Percentiles rank a stretch among this genome's conserved stretches.
phyloP scores from a whole-genome alignment of 2,329 filamentous ascomycete genomes.

The Xylariales sp. region DNA sequence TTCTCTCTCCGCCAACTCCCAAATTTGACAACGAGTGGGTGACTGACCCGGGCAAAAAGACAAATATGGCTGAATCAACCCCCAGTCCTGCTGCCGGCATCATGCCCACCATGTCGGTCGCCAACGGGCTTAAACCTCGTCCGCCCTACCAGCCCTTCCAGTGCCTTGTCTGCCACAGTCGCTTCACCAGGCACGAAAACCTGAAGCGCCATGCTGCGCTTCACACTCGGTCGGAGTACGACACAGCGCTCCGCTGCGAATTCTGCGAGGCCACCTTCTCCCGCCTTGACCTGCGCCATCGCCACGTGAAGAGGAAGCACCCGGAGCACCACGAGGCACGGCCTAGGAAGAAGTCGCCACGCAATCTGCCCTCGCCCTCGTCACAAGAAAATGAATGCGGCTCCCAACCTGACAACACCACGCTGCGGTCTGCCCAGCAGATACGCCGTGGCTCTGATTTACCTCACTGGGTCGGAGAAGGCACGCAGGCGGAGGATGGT shows the following conservation, averaged over 20 bases:
- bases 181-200: constrained; percentile 5
- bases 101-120: too few species aligned
- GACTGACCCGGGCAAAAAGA: too few species aligned
- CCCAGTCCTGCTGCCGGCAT: too few species aligned
- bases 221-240: background rate
- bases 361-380: background rate
- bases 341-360: background rate
- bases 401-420: too few species aligned
- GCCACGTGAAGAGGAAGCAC: constrained; percentile 5
- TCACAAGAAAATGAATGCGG: background rate
- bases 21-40: too few species aligned
- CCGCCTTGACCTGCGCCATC: background rate
- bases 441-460: background rate
- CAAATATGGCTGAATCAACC: too few species aligned
- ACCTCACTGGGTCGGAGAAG: background rate
- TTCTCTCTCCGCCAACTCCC: too few species aligned
- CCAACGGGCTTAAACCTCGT: too few species aligned
- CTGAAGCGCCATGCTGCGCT: constrained; percentile 4
- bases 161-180: constrained; percentile 4
- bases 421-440: too few species aligned
- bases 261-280: constrained; percentile 2
- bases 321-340: background rate
- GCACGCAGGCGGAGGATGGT: background rate
- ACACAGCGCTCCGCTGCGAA: background rate
- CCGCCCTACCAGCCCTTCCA: constrained; percentile 2